phyloP scores from a whole-genome alignment of 2,329 filamentous ascomycete species.

The Fusarium sp. region DNA sequence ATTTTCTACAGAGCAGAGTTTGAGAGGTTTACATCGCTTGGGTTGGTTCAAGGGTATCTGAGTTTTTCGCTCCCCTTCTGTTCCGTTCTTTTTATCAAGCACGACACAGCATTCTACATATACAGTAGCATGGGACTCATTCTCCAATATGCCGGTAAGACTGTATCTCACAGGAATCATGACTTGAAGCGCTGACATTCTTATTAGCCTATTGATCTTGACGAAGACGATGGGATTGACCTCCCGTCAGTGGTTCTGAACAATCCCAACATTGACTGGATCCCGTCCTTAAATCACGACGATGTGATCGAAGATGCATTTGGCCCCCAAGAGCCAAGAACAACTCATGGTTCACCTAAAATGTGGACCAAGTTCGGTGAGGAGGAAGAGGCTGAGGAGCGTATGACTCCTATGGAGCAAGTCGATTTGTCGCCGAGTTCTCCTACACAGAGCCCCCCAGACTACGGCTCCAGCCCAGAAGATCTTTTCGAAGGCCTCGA shows the following conservation, averaged over 20 bases:
- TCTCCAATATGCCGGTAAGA: conserved; percentile 34
- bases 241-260: conserved; percentile 11
- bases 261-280: conserved; percentile 13
- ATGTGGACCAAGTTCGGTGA: conserved; percentile 41
- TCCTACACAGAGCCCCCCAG: conserved; percentile 4
- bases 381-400: conserved; percentile 14
- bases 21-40: not conserved
- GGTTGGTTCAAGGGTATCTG: not conserved
- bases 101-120: not conserved
- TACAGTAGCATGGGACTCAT: conserved; percentile 16
- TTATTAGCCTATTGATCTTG: conserved; percentile 15
- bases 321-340: conserved; percentile 8
- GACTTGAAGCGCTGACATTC: not conserved
- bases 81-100: not conserved
- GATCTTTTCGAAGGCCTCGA: conserved; percentile 17
- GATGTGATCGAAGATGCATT: conserved; percentile 21
- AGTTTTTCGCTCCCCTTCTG: not conserved
- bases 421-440: conserved; percentile 20
- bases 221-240: conserved; percentile 16
- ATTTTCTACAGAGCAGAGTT: not conserved
- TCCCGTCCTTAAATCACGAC: conserved; percentile 3
- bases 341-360: conserved; percentile 7
- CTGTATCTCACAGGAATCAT: too few species aligned
- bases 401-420: conserved; percentile 14
- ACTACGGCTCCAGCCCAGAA: conserved; percentile 5